Conservation (phyloP, 805 yeast species). For the Yarrowia porcina region DNA sequence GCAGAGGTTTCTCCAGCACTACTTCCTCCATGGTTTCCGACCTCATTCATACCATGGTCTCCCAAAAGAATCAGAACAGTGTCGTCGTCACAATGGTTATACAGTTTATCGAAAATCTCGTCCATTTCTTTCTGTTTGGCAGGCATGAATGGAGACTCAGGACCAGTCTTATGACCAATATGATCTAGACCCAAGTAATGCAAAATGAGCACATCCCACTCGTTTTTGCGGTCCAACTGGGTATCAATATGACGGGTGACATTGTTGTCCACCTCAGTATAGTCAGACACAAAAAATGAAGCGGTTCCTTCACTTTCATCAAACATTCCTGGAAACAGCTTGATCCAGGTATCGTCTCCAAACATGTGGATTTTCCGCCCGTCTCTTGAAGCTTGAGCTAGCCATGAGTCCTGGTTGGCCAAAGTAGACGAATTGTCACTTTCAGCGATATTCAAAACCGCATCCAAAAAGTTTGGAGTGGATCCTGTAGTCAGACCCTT, state of each 20-base stretch:
- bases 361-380: conserved; percentile 65
- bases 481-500: conserved; percentile 95
- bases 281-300: conserved; percentile 92
- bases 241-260: conserved; percentile 80
- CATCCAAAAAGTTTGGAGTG: conserved; percentile 90
- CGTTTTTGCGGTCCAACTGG: conserved; percentile 31
- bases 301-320: conserved; percentile 76
- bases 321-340: conserved; percentile 73
- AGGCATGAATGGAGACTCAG: conserved; percentile 74
- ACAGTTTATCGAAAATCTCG: conserved; percentile 45
- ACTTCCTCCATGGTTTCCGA: conserved; percentile 96
- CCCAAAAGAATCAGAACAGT: conserved; percentile 78
- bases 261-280: conserved; percentile 87
- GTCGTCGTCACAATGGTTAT: conserved; percentile 37
- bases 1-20: conserved; percentile 90
- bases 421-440: conserved; percentile 72
- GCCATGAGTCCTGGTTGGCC: conserved; percentile 81
- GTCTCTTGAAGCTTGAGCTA: conserved; percentile 54
- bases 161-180: conserved; percentile 97
- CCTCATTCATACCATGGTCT: conserved; percentile 95
- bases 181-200: conserved; percentile 96
- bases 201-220: conserved; percentile 83
- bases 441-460: conserved; percentile 89
- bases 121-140: conserved; percentile 88
- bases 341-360: conserved; percentile 98